Evolutionary conservation across 257 asterid genomes (phyloP).

Genomic region (Buddleja alternifolia): DNA sequence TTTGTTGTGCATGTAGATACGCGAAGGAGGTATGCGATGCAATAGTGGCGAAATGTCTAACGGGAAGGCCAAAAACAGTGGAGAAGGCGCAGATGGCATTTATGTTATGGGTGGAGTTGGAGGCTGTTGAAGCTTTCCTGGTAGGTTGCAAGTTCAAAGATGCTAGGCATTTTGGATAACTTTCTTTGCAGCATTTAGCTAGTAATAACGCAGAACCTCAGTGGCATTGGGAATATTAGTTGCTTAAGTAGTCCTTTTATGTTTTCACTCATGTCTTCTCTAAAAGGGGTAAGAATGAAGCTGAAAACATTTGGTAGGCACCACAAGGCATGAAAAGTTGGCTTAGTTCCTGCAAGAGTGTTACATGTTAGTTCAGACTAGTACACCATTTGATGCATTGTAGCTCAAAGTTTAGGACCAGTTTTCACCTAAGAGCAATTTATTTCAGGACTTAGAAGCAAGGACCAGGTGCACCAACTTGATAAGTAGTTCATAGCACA

Average conservation of each 20-base stretch:
- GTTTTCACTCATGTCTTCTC: not conserved
- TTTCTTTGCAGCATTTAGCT: not conserved
- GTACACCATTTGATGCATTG: not conserved
- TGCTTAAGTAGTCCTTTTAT: conserved; percentile 15
- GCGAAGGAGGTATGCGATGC: conserved; percentile 97
- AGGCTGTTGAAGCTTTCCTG: conserved; percentile 93
- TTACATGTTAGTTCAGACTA: not conserved
- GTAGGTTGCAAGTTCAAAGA: conserved; percentile 47
- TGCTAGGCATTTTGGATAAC: conserved; percentile 15
- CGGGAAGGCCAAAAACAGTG: conserved; percentile 97
- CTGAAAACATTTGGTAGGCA: conserved; percentile 1
- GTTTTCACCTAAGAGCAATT: conserved; percentile 18
- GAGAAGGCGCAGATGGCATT: conserved; percentile 90
- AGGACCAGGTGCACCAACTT: not conserved
- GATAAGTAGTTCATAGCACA: not conserved
- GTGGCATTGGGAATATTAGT: conserved; percentile 14
- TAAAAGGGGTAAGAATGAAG: conserved; percentile 11
- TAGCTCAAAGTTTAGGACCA: conserved; percentile 20
- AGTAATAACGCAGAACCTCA: not conserved
- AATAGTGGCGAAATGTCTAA: conserved; percentile 86
- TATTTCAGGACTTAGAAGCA: not conserved
- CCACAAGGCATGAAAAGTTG: not conserved
- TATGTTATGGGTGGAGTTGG: conserved; percentile 96
- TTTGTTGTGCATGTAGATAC: conserved; percentile 45
- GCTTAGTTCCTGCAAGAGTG: not conserved